These are phyloP conservation scores for Claviceps fusiformis DNA, from an alignment of 2,329 filamentous ascomycete genomes.

Conservation along the genomic window DNA sequence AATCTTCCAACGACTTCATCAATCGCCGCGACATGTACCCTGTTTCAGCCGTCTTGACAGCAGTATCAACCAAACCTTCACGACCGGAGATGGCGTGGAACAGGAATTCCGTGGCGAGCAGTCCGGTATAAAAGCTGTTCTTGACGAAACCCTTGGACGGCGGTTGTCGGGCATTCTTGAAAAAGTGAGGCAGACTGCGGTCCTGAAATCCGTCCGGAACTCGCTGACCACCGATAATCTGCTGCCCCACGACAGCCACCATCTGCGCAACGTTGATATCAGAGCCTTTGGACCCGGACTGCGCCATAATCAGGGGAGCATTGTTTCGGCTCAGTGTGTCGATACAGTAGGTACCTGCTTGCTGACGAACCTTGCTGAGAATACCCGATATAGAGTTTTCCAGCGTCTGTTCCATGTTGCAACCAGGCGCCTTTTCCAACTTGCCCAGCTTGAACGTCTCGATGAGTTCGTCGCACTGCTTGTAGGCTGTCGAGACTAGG, in stretches of 20 bases:
- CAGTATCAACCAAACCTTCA: conserved; percentile 97
- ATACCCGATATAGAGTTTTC: conserved; percentile 86
- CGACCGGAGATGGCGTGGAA: conserved; percentile 98
- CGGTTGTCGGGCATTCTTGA: conserved; percentile 84
- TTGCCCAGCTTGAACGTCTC: conserved; percentile 66
- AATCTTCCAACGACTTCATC: conserved; percentile 95
- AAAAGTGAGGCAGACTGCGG: conserved; percentile 85
- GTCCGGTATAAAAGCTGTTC: conserved; percentile 92
- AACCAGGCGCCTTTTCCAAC: conserved; percentile 74
- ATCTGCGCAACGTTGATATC: conserved; percentile 98
- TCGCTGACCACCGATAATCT: conserved; percentile 89
- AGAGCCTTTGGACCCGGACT: conserved; percentile 91
- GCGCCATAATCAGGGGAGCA: conserved; percentile 90
- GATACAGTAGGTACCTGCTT: conserved; percentile 84
- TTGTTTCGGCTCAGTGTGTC: conserved; percentile 82
- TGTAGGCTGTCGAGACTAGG: conserved; percentile 67
- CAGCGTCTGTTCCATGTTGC: conserved; percentile 81
- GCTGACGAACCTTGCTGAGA: conserved; percentile 79
- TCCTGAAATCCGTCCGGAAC: conserved; percentile 95
- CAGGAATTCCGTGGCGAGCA: conserved; percentile 83
- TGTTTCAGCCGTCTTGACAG: conserved; percentile 96
- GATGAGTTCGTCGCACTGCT: conserved; percentile 72
- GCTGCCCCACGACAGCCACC: conserved; percentile 93
- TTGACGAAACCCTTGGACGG: conserved; percentile 91
- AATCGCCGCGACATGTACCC: conserved; percentile 97